Conservation (phyloP, 2,329 filamentous ascomycete genomes). For the Aspergillus versicolor region DNA sequence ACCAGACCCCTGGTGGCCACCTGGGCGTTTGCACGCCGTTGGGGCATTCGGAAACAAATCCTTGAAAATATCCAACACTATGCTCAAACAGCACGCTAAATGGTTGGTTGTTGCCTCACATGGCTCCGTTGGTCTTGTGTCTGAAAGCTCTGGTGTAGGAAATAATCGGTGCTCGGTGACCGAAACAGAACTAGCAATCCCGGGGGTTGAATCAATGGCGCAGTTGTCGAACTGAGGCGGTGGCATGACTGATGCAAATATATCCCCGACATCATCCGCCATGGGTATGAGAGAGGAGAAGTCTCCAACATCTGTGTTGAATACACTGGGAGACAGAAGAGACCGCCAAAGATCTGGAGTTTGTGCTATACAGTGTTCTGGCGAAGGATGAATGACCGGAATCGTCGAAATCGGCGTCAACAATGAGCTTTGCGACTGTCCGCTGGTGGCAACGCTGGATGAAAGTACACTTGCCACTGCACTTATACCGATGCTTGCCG, state of each 20-base stretch:
- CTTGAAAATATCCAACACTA: background rate
- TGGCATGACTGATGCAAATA: conserved; percentile 2
- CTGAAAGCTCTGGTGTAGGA: background rate
- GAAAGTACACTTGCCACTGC: background rate
- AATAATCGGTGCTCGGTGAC: conserved; percentile 1
- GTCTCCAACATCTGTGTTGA: conserved; percentile 3
- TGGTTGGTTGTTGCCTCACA: background rate
- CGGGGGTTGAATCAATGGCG: background rate
- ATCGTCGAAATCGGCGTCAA: background rate
- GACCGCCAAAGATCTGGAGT: conserved; percentile 6
- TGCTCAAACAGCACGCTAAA: background rate
- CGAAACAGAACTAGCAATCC: background rate
- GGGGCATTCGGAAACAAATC: background rate
- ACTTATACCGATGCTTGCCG: background rate
- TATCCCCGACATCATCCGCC: background rate
- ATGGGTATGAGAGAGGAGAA: conserved; percentile 1
- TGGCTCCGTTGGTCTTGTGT: background rate
- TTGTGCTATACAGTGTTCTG: background rate
- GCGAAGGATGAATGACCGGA: background rate
- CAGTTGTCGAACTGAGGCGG: background rate
- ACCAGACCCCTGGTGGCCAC: background rate
- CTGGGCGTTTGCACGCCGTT: background rate
- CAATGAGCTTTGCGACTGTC: background rate
- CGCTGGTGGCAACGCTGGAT: background rate
- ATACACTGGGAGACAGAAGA: background rate